Evolutionary conservation across 192 early-diverging fungal species (phyloP).

Genomic region (Rhizoclosmatium sp.): DNA sequence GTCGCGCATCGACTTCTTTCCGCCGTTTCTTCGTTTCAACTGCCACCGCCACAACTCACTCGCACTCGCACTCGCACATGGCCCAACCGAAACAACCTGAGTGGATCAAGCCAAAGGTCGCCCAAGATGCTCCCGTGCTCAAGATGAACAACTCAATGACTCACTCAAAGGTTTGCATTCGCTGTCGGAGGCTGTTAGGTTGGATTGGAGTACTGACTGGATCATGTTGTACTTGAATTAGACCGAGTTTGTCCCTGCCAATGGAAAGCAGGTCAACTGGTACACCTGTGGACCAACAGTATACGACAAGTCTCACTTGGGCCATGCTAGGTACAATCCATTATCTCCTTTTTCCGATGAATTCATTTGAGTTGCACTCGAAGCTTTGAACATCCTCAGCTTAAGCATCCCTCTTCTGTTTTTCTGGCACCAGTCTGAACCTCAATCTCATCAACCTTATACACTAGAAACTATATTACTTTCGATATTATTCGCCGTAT

Average conservation of each 20-base stretch:
- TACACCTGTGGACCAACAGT: conserved; percentile 99
- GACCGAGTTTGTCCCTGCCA: conserved; percentile 86
- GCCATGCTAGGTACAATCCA: conserved; percentile 81
- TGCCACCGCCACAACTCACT: too few species aligned
- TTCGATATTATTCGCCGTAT: conserved; percentile 94
- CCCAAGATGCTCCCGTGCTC: conserved; percentile 58
- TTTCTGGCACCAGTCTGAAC: too few species aligned
- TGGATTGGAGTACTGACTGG: neutral
- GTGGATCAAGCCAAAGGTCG: conserved; percentile 66
- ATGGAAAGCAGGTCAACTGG: conserved; percentile 88
- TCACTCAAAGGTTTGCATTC: conserved; percentile 71
- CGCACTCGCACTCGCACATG: too few species aligned
- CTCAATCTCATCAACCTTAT: neutral
- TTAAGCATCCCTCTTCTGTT: too few species aligned
- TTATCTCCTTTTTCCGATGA: conserved; percentile 28
- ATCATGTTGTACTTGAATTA: conserved; percentile 47
- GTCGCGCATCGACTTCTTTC: too few species aligned
- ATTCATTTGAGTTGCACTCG: too few species aligned
- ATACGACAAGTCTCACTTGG: conserved; percentile 94
- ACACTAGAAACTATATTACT: conserved; percentile 83
- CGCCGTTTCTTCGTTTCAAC: too few species aligned
- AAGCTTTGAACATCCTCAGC: too few species aligned
- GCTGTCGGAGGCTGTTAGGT: neutral
- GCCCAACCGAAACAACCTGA: conserved; percentile 56
- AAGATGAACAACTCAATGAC: conserved; percentile 89